phyloP scores from a whole-genome alignment of 2,329 filamentous ascomycete species.

The Cordyceps pruinosa region DNA sequence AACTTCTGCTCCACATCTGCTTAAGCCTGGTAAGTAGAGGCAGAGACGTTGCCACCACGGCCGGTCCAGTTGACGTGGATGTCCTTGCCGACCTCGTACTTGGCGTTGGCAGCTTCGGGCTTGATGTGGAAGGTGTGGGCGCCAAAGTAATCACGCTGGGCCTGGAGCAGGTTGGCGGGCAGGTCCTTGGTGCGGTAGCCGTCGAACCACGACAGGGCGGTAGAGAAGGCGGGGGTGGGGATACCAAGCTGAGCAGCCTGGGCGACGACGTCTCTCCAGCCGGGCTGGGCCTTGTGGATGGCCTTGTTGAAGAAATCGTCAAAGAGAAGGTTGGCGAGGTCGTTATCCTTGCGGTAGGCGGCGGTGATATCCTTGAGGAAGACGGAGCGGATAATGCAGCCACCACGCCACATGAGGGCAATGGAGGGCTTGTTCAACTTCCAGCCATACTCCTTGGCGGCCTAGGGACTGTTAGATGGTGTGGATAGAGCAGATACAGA shows the following conservation, averaged over 20 bases:
- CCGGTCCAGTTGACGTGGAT: conserved; percentile 99
- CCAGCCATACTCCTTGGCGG: conserved; percentile 92
- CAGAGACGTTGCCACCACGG: conserved; percentile 92
- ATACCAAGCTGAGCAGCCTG: conserved; percentile 93
- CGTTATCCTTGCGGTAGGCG: conserved; percentile 88
- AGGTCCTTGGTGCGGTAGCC: conserved; percentile 96
- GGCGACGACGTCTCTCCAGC: conserved; percentile 86
- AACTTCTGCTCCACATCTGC: background rate
- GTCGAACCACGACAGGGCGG: conserved; percentile 96
- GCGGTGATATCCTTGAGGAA: conserved; percentile 99
- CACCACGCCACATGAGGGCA: conserved; percentile 99
- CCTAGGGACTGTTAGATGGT: conserved; percentile 41
- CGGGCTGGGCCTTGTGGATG: conserved; percentile 90
- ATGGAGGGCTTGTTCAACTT: conserved; percentile 99
- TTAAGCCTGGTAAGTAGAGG: conserved; percentile 96
- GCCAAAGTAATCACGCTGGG: conserved; percentile 99
- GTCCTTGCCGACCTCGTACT: conserved; percentile 79
- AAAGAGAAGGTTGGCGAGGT: conserved; percentile 96
- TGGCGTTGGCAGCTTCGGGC: conserved; percentile 67
- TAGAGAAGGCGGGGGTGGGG: conserved; percentile 92
- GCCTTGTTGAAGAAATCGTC: conserved; percentile 99
- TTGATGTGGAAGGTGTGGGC: conserved; percentile 86
- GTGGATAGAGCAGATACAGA: background rate
- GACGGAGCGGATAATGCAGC: conserved; percentile 98
- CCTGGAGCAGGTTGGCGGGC: conserved; percentile 96